Base-by-base conservation (phyloP, 345 rosid species). In the Trapa incisa region DNA sequence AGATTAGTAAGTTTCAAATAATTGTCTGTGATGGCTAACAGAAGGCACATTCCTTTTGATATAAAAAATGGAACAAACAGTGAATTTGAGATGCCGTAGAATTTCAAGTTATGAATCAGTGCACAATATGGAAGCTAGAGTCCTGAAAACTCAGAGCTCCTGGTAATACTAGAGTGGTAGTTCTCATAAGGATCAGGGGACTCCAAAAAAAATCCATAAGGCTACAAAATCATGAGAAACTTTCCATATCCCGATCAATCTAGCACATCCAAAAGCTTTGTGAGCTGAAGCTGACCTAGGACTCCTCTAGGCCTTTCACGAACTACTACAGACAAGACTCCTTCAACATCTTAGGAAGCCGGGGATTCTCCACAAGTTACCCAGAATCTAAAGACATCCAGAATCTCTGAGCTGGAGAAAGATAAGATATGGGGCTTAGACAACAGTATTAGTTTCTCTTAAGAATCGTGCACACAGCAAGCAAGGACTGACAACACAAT, bases 321-420 rank as follows among this genome's bases (percentile, higher is more conserved):
- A 47, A 47, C 53, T 2, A 10, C 53, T 15, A 47, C 11, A 10
- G 29, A 22, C 57, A 15, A 52, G 29, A 3, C 5, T 52, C n/a
- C 57, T 52, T 52, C n/a, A 15, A 50, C 17, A 29, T 52, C 57
- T 29, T 52, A 17, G 57, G 57, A 52, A 17, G n/a, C 29, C 57
- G 5, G 29, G 57, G 57, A 52, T 52, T 17, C 57, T 15, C 22
- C 3, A 7, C 1, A 52, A 52, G 4, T 17, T 29, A 22, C 57
- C n/a, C 16, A 15, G n/a, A 52, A 52, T 5, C 57, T 22, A 52
- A 2, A 5, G 57, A 52, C 16, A 47, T 15, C 57, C 32, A 52
- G 29, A 89, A 87, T 33, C 74, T 84, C 81, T 32, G 96, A 79
- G 67, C 99, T 95, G 86, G 42, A 15, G 29, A 41, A 67, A 66